Base-by-base conservation (phyloP, 352 stramenopile species). In the Phytophthora parvispora region DNA sequence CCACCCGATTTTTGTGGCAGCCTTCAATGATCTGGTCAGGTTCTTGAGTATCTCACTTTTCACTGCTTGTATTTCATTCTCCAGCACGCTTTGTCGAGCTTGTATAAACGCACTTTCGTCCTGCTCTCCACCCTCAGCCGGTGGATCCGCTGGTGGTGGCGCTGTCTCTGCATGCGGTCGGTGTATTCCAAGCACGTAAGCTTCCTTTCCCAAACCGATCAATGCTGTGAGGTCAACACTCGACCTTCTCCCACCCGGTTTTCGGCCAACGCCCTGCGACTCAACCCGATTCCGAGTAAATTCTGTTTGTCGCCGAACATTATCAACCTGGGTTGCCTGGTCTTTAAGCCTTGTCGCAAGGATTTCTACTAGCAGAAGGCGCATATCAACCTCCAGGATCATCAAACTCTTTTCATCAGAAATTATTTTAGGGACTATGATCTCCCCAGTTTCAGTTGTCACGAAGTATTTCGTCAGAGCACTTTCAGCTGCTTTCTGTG, bases 331-430 rank as follows among this genome's bases (percentile, higher is more conserved):
- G 6, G 45, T 38, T 6, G 65, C 57, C 16, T 74, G 73, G 6
- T 40, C 47, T 34, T 87, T 88, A 2, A 92, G 42, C 0, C 79
- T 75, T 15, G 63, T 32, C 5, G 78, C 74, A 9, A 91, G 58
- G 4, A 90, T 69, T 8, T 92, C 86, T 0, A 89, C 72, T 13
- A 92, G 24, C 18, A 85, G 38, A 22, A 87, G 48, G 3, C 78
- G 69, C 36, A 91, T 60, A 27, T 92, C 82, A 12, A 92, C 64
- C 53, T 93, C 86, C 4, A 87, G 48, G 25, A 84, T 52, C 76
- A 80, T 70, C 5, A 90, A 58, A 20, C 82, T 82, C 56, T 90
- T 89, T 55, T 92, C 74, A 27, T 18, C 31, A 45, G 56, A 66
- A 66, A 77, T 70, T 15, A 25, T 55, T 40, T 69, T 72, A 15